phyloP scores from a whole-genome alignment of 176 grass and related monocot species.

The Hsuehochloa calcarea region DNA sequence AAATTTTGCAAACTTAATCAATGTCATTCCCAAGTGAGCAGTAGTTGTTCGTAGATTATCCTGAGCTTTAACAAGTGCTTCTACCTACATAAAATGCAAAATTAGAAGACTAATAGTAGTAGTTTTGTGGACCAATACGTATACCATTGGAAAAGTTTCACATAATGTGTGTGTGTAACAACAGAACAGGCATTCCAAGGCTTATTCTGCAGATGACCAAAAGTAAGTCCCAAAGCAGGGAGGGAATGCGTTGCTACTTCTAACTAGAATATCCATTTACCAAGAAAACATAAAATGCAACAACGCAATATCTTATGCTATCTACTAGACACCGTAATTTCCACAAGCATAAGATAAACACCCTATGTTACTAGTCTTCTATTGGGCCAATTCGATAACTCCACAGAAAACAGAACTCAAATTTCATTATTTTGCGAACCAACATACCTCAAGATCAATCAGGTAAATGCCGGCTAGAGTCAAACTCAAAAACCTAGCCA shows the following conservation, averaged over 20 bases:
- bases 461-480: not conserved
- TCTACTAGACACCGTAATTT: not conserved
- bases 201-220: not conserved
- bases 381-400: not conserved
- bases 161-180: not conserved
- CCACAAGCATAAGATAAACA: not conserved
- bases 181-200: not conserved
- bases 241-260: not conserved
- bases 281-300: not conserved
- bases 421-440: not conserved
- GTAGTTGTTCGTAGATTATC: constrained; percentile 66
- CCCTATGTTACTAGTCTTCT: not conserved
- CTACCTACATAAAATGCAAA: constrained; percentile 58
- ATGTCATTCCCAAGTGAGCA: constrained; percentile 80
- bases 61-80: constrained; percentile 74
- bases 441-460: not conserved
- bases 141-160: not conserved
- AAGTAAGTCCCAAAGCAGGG: not conserved
- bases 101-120: not conserved
- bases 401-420: not conserved
- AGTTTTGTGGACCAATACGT: not conserved
- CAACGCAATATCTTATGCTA: not conserved
- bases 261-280: not conserved
- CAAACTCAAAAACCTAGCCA: not conserved
- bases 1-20: constrained; percentile 88